Base-by-base conservation (phyloP, 2,329 filamentous ascomycete species). In the Aspergillus eucalypticola region DNA sequence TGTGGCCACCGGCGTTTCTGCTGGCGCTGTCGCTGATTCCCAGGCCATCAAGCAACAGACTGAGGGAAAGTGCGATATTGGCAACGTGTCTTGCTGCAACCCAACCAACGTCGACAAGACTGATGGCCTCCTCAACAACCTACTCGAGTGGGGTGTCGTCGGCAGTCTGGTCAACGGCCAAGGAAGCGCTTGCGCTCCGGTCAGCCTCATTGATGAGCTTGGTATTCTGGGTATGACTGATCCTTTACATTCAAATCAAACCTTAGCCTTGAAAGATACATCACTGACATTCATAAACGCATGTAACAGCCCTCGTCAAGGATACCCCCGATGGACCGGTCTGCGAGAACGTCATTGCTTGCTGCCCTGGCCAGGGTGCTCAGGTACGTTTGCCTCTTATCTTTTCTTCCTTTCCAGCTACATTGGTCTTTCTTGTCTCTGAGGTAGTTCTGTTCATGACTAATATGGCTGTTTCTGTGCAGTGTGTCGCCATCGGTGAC, bases 291-390 rank as follows among this genome's bases (percentile, higher is more conserved):
- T 11, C 11, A 19, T 19, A 11, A 15, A 35, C 1, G 10, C 32
- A 35, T 13, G n/a, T 2, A 11, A 11, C 15, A 59, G 56, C 50
- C 10, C 56, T 59, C 19, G n/a, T 59, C 19, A 38, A 59, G 21
- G 41, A 54, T 29, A 54, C 56, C 42, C 29, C 49, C 6, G 32
- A 23, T 6, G 56, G 56, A 13, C 56, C 56, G 8, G 56, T 59
- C 8, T 59, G 56, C 29, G 29, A 59, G 32, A 54, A 54, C 4
- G 49, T 59, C 15, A 38, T 59, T n/a, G 51, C 56, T 53, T 59
- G 56, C 29, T 59, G 56, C 38, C 42, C 56, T 11, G 56, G 48
- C 2, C 15, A 35, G n/a, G 39, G 13, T 8, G 32, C 32, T 35
- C 32, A 35, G 32, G 32, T 35, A 13, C 32, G 32, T 35, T 13